Percentiles rank a stretch among this genome's conserved stretches.
Evolutionary conservation across 163 green algal genomes (phyloP).

Genomic region (Smithsoniella earleae): DNA sequence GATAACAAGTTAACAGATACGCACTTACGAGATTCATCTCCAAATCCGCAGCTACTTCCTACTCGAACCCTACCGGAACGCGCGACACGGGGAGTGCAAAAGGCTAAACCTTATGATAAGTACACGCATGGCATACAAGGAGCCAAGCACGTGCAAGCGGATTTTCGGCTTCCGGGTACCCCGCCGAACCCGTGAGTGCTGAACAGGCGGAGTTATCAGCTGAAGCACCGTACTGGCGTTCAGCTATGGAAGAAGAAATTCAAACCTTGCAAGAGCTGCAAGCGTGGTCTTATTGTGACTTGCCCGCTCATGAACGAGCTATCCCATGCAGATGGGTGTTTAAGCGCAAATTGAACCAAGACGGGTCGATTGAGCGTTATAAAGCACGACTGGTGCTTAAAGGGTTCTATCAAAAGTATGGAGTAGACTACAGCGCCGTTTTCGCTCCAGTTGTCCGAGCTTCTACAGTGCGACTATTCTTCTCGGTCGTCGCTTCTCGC

Average conservation of each 20-base stretch:
- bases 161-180: no score
- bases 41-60: no score
- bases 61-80: no score
- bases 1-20: no score
- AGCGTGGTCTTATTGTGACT: neutral
- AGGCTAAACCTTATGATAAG: no score
- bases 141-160: no score
- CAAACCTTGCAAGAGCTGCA: neutral
- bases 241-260: constrained; percentile 9
- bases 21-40: no score
- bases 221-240: neutral
- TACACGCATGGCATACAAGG: no score
- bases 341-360: constrained; percentile 2
- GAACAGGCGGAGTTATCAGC: no score
- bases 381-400: neutral
- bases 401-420: constrained; percentile 5
- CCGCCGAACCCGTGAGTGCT: no score
- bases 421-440: constrained; percentile 12
- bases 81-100: no score
- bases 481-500: constrained; percentile 13
- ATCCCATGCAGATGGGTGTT: constrained; percentile 25
- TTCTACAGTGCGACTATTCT: constrained; percentile 34
- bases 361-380: neutral
- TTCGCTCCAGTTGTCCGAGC: constrained; percentile 10
- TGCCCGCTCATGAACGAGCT: neutral